Evolutionary conservation across 2,329 filamentous ascomycete genomes (phyloP), one percentile per base, ranked within the genome.

Genomic region (Fusarium tjaetaba): DNA sequence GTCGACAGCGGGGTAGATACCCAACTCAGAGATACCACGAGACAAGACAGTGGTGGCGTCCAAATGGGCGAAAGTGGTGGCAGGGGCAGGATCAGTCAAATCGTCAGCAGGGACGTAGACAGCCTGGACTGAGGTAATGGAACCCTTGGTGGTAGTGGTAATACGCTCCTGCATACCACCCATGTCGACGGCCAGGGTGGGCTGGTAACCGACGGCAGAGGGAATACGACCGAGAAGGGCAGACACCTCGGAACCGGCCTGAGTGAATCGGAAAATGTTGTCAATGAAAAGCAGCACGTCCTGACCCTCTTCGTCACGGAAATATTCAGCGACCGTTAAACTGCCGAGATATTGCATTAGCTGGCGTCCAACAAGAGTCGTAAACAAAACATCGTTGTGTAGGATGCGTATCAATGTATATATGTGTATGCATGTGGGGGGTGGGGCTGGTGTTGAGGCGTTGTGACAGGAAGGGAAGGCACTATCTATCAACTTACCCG

Each of bases 241-340:
- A 89, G 96, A 98, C 91, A 99, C 96, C 89, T 99, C 96, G 82
- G 96, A 98, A 95, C 96, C 96, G 85, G 96, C 96, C 89, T 98
- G 96, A 78, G 96, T 98, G 91, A 98, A 98, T 84, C 96, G 93
- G 94, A 98, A 98, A 88, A 99, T 98, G 91, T 99, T 99, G 93
- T 99, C 96, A 86, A 98, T 98, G 91, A 98, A 98, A 86, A 98
- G 95, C 84, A 98, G 90, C 91, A 98, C 93, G 88, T 98, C 95
- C 89, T 98, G 95, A 80, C 95, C 95, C 78, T 92, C 88, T 59
- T 85, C 82, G 70, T 91, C 88, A 76, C 90, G 87, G 89, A 98
- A 98, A 81, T 97, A 94, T 81, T 98, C 94, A 49, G 92, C 92
- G 13, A 95, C 85, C 3, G 92, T 94, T 0, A 53, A 90, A 18